Conservation (phyloP, 805 yeast genomes). For the Torulaspora gathmanii region DNA sequence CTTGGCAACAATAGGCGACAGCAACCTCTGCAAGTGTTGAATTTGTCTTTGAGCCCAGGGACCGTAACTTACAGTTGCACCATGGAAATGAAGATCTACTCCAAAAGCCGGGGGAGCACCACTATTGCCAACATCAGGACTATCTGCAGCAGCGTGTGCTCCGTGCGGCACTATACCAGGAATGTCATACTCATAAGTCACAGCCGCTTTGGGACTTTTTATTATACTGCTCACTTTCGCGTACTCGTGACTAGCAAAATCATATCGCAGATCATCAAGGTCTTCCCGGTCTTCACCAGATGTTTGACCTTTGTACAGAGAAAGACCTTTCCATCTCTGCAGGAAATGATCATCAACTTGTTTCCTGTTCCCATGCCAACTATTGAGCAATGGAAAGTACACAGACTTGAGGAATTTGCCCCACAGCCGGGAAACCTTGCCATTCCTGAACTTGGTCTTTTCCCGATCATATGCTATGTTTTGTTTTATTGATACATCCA, state of each 20-base stretch:
- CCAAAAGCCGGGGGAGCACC: conserved; percentile 60
- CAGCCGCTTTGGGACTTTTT: conserved; percentile 51
- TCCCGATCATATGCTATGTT: conserved; percentile 58
- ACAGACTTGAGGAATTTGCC: conserved; percentile 16
- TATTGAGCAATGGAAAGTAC: conserved; percentile 8
- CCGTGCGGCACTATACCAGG: conserved; percentile 59
- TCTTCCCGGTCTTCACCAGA: conserved; percentile 33
- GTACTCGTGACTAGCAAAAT: conserved; percentile 55
- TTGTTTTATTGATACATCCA: conserved; percentile 61
- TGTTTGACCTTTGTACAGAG: conserved; percentile 52
- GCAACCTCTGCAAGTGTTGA: conserved; percentile 52
- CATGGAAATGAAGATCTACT: conserved; percentile 51
- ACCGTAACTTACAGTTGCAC: conserved; percentile 75
- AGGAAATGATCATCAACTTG: conserved; percentile 17
- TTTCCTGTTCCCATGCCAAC: conserved; percentile 1
- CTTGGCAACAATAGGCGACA: conserved; percentile 63
- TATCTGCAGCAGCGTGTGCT: conserved; percentile 36
- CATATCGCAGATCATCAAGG: conserved; percentile 33
- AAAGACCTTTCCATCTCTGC: conserved; percentile 70
- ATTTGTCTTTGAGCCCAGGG: conserved; percentile 95
- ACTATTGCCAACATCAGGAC: conserved; percentile 54
- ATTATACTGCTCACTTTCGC: conserved; percentile 71
- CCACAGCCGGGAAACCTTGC: conserved; percentile 26
- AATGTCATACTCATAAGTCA: conserved; percentile 63
- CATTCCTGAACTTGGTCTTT: conserved; percentile 21